phyloP scores from a whole-genome alignment of 495 filamentous ascomycete genomes.

The Hypoxylon fragiforme region DNA sequence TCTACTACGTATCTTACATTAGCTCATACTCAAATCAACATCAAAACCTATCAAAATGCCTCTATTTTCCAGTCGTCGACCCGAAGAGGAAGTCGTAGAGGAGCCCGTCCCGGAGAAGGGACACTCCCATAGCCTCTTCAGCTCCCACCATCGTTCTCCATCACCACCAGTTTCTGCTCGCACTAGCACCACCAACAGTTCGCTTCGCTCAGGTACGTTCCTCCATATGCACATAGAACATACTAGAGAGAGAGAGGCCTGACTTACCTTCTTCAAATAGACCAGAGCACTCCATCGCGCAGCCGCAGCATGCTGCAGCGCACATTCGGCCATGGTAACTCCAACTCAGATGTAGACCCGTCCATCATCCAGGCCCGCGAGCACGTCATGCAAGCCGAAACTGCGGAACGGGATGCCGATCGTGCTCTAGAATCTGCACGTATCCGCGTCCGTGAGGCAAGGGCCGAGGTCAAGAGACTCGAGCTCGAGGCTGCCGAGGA shows the following conservation, averaged over 20 bases:
- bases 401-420: conserved; percentile 64
- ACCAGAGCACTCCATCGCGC: conserved; percentile 30
- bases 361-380: conserved; percentile 61
- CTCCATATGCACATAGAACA: no score
- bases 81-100: conserved; percentile 40
- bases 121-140: conserved; percentile 47
- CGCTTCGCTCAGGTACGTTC: conserved; percentile 29
- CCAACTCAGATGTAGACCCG: conserved; percentile 55
- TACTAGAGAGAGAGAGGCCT: no score
- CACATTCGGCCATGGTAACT: conserved; percentile 49
- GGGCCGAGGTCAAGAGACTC: conserved; percentile 63
- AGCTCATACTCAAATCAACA: no score
- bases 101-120: conserved; percentile 44
- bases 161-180: conserved; percentile 38
- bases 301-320: conserved; percentile 44
- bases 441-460: conserved; percentile 60
- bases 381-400: conserved; percentile 60
- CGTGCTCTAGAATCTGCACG: conserved; percentile 59
- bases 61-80: conserved; percentile 49
- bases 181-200: conserved; percentile 37
- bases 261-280: no score
- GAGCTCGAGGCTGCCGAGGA: conserved; percentile 68
- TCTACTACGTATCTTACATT: no score
- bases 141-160: conserved; percentile 47
- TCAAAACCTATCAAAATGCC: conserved; percentile 46